Conservation (phyloP, 257 asterid genomes). For the Gentiana straminea region DNA sequence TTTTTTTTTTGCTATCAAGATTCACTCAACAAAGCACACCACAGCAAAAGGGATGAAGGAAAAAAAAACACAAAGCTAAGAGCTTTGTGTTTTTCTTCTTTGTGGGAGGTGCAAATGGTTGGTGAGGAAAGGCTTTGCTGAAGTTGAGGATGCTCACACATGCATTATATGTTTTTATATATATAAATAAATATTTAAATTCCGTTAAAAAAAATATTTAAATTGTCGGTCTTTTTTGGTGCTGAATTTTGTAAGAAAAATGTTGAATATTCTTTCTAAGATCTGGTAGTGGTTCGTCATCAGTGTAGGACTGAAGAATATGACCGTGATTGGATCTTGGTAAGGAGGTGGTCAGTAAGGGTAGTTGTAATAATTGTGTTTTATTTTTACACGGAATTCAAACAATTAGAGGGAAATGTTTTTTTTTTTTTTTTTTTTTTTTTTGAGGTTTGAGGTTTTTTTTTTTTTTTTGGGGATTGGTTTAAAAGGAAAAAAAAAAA, state of each 20-base stretch:
- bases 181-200: not conserved
- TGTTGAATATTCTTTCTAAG: constrained; percentile 16
- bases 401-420: no score
- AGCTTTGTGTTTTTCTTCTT: constrained; percentile 7
- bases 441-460: no score
- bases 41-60: constrained; percentile 15
- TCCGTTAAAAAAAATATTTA: not conserved
- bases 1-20: not conserved
- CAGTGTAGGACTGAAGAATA: constrained; percentile 6
- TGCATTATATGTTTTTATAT: not conserved
- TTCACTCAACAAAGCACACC: constrained; percentile 2
- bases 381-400: no score
- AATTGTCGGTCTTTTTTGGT: not conserved
- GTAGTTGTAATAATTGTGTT: no score
- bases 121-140: constrained; percentile 28
- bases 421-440: no score
- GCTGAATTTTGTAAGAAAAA: no score
- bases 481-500: no score
- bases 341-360: constrained; percentile 26
- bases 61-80: constrained; percentile 13
- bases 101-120: constrained; percentile 29
- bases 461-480: no score
- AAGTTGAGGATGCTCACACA: constrained; percentile 21
- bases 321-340: constrained; percentile 18
- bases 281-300: constrained; percentile 39